These are phyloP conservation scores for Lipomyces kockii DNA, from an alignment of 805 yeast genomes.

Conservation along the genomic window DNA sequence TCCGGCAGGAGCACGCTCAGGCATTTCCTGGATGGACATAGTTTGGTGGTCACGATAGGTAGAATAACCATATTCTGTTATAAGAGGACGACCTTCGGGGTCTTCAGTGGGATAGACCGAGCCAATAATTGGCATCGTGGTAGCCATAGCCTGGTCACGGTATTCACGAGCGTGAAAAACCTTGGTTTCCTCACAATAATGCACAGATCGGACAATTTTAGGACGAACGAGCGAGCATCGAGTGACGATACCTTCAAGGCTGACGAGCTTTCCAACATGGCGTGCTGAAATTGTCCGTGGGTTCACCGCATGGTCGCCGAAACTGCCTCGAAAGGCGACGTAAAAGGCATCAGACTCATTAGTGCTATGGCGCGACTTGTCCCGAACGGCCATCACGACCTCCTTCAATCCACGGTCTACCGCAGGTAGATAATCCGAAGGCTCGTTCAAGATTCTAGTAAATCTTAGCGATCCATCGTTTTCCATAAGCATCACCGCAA, in stretches of 20 bases:
- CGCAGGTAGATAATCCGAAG: slow-evolving; percentile 87
- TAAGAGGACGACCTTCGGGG: slow-evolving; percentile 82
- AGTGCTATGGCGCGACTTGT: slow-evolving; percentile 57
- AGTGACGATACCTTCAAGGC: slow-evolving; percentile 94
- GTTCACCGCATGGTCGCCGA: slow-evolving; percentile 83
- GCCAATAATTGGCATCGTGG: slow-evolving; percentile 21
- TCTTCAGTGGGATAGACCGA: slow-evolving; percentile 94
- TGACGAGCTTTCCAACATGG: slow-evolving; percentile 77
- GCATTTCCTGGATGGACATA: slow-evolving; percentile 93
- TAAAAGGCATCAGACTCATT: slow-evolving; percentile 70
- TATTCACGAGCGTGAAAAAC: slow-evolving; percentile 90
- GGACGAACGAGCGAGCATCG: slow-evolving; percentile 93
- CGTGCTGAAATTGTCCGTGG: slow-evolving; percentile 85
- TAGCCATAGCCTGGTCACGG: slow-evolving; percentile 79
- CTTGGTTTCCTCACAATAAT: slow-evolving; percentile 83
- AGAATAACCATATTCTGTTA: slow-evolving; percentile 90
- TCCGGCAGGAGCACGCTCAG: slow-evolving; percentile 97
- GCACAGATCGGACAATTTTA: slow-evolving; percentile 87
- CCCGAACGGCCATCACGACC: slow-evolving; percentile 72
- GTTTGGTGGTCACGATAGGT: slow-evolving; percentile 95
- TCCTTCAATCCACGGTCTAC: slow-evolving; percentile 85
- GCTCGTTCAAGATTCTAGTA: slow-evolving; percentile 59
- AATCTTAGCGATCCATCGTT: neutral
- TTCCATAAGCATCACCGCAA: too few relatives aligned
- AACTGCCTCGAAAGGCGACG: slow-evolving; percentile 84